These are phyloP conservation scores for Diaporthe sp. DNA, from an alignment of 2,329 filamentous ascomycete genomes.

Conservation along the genomic window DNA sequence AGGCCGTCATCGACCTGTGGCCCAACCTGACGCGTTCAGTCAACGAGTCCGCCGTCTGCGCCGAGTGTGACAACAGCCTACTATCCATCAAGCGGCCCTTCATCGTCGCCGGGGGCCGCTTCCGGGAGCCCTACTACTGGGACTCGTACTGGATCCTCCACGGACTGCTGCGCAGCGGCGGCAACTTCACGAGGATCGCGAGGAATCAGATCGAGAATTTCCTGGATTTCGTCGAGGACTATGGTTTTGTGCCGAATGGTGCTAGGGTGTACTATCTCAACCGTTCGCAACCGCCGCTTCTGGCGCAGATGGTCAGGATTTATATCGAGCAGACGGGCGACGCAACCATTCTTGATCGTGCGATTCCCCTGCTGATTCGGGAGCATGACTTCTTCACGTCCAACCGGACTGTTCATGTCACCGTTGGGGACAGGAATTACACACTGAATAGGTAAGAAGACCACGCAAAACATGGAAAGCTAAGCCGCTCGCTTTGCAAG, in stretches of 20 bases:
- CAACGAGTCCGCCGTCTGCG: slow-evolving; percentile 66
- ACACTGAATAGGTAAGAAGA: slow-evolving; percentile 66
- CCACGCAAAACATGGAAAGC: not conserved
- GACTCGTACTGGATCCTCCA: slow-evolving; percentile 79
- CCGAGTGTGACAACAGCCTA: slow-evolving; percentile 74
- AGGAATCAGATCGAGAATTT: slow-evolving; percentile 80
- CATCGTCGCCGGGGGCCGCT: slow-evolving; percentile 79
- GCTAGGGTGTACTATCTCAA: slow-evolving; percentile 78
- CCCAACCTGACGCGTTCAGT: slow-evolving; percentile 76
- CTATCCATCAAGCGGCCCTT: slow-evolving; percentile 77
- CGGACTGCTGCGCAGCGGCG: slow-evolving; percentile 75
- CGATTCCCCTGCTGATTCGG: slow-evolving; percentile 72
- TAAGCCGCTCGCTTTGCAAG: not conserved
- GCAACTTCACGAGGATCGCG: slow-evolving; percentile 73
- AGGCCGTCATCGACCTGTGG: slow-evolving; percentile 78
- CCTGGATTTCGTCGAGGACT: slow-evolving; percentile 74
- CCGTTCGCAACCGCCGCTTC: slow-evolving; percentile 75
- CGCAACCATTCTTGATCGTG: slow-evolving; percentile 70
- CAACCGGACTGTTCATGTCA: slow-evolving; percentile 71
- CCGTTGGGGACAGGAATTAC: slow-evolving; percentile 62
- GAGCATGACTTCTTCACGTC: slow-evolving; percentile 75
- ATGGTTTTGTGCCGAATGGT: slow-evolving; percentile 78
- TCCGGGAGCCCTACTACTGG: slow-evolving; percentile 80
- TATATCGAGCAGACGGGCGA: slow-evolving; percentile 78
- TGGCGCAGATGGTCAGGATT: slow-evolving; percentile 75